Base-by-base conservation (phyloP, 495 filamentous ascomycete species). In the Evernia prunastri region DNA sequence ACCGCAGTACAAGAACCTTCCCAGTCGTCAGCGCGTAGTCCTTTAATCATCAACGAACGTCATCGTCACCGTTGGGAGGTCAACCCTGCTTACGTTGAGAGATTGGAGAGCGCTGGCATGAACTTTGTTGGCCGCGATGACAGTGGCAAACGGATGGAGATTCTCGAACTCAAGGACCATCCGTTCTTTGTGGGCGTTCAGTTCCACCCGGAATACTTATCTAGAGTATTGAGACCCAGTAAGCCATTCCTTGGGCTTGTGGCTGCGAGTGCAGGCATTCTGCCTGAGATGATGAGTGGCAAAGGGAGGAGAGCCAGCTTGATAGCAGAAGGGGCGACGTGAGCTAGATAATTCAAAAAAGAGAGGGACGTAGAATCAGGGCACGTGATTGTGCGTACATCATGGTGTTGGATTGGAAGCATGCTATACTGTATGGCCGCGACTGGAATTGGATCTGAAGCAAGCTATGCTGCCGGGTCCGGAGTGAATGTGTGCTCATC, bases 141-240 rank as follows among this genome's bases (percentile, higher is more conserved):
- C 64, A 82, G 77, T 60, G 90, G 90, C 40, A 82, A 87, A 73
- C 86, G 93, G 13, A 94, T 97, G 90, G 94, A 97, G 79, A 82
- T 94, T 60, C 76, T 97, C 31, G 94, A 98, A 76, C 74, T 97
- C 59, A 85, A 83, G 71, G 89, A 96, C 63, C 94, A 98, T 72
- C 89, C 89, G 2, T 98, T 84, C 80, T 98, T 87, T 72, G 89
- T 98, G 23, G 94, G 86, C 63, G 90, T 94, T 25, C 90, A 95
- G 74, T 92, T 88, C 72, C 91, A 96, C 75, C 91, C 91, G 0
- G 91, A 96, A 72, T 95, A 94, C 66, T 76, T 89, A 45, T 82
- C 77, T 39, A 80, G 87, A 40, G 90, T 94, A 9, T 76, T 93
- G 67, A 75, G 84, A 37, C 91, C 91, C 2, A 88, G 85, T 69